A percentile compares a stretch with the other conserved stretches of the same genome.
phyloP scores from a whole-genome alignment of 2,329 filamentous ascomycete species.

The Ramularia endophylla region DNA sequence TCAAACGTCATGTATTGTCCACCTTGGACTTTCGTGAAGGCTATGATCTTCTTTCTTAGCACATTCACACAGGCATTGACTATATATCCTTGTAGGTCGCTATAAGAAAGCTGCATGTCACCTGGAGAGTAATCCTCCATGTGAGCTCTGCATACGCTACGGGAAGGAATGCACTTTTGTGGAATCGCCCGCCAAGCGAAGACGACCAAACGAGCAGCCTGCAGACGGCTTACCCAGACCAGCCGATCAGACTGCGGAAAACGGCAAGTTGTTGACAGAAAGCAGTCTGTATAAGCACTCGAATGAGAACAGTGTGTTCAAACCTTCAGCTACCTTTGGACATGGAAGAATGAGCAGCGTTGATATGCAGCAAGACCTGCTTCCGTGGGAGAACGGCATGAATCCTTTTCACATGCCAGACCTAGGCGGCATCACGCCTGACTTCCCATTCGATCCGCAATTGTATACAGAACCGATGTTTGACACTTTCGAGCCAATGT shows the following conservation, averaged over 20 bases:
- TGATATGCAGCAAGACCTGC: slow-evolving; percentile 23
- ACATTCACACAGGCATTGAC: too few relatives aligned
- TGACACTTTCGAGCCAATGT: slow-evolving; percentile 24
- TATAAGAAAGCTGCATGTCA: slow-evolving; percentile 43
- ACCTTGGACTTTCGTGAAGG: too few relatives aligned
- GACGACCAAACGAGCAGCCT: slow-evolving; percentile 26
- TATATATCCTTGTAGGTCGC: slow-evolving; percentile 13
- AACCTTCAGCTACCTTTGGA: slow-evolving; percentile 8
- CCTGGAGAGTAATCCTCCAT: slow-evolving; percentile 38
- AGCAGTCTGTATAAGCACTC: slow-evolving; percentile 15
- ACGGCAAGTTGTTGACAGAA: slow-evolving; percentile 1
- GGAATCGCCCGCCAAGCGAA: slow-evolving; percentile 32
- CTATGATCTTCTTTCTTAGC: too few relatives aligned
- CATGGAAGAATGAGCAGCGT: slow-evolving; percentile 16
- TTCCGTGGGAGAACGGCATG: slow-evolving; percentile 26
- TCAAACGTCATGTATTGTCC: too few relatives aligned
- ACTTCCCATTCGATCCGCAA: slow-evolving; percentile 27
- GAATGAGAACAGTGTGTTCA: background rate
- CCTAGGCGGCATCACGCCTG: slow-evolving; percentile 16
- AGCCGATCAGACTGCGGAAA: too few relatives aligned
- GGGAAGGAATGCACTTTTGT: slow-evolving; percentile 42
- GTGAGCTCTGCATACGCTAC: slow-evolving; percentile 39
- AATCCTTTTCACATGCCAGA: slow-evolving; percentile 23
- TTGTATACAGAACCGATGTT: slow-evolving; percentile 26
- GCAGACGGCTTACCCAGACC: background rate